A percentile compares a stretch with the other conserved stretches of the same genome.
Evolutionary conservation across 78 protist genomes (phyloP).

Genomic region (slime mould (Dictyostelium discoideum)): DNA sequence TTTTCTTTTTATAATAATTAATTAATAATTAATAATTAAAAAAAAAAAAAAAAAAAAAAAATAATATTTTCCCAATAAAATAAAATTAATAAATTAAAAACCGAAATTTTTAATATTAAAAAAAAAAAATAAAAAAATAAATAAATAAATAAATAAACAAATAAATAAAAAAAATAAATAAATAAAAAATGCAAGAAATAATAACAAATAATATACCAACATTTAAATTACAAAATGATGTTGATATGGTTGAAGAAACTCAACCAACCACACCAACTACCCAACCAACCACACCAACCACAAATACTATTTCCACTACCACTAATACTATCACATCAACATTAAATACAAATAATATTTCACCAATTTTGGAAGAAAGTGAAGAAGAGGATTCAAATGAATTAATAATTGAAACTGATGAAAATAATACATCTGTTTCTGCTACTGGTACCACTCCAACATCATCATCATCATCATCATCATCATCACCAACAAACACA

Average conservation of each 20-base stretch:
- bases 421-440: neutral
- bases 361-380: neutral
- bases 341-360: neutral
- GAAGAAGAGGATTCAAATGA: neutral
- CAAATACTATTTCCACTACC: neutral
- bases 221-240: neutral
- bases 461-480: too few relatives aligned
- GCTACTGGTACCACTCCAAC: neutral
- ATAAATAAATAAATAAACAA: neutral
- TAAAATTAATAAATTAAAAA: too few relatives aligned
- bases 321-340: neutral
- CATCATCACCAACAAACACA: too few relatives aligned
- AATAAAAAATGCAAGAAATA: neutral
- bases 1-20: too few relatives aligned
- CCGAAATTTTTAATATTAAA: neutral
- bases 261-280: neutral
- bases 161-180: neutral
- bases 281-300: neutral
- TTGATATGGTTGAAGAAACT: neutral
- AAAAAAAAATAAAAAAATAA: neutral
- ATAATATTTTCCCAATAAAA: neutral
- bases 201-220: neutral
- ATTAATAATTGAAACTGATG: neutral
- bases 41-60: too few relatives aligned
- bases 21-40: too few relatives aligned